Evolutionary conservation across 1,284 basidiomycete genomes (phyloP).

Genomic region (Peniophora sp.): DNA sequence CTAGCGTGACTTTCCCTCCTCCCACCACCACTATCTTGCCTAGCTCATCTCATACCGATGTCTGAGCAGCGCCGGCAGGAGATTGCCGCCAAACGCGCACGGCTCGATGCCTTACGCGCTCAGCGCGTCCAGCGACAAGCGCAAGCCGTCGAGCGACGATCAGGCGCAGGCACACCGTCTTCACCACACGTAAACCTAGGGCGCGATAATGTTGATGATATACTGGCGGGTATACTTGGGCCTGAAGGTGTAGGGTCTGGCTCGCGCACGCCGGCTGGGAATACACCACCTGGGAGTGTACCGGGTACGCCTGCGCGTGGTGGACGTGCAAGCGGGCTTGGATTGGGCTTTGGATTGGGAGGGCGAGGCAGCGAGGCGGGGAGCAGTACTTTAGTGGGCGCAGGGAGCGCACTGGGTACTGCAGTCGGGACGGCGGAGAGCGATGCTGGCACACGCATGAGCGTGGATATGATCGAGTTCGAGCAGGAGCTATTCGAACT

Average conservation of each 20-base stretch:
- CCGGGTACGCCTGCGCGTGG: constrained; percentile 63
- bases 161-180: background rate
- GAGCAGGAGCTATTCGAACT: constrained; percentile 86
- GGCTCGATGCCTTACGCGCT: constrained; percentile 78
- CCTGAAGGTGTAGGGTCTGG: constrained; percentile 4
- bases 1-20: background rate
- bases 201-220: constrained; percentile 9
- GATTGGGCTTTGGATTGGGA: constrained; percentile 21
- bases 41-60: constrained; percentile 14
- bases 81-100: constrained; percentile 87
- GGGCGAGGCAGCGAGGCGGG: too few relatives aligned
- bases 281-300: constrained; percentile 37
- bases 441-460: too few relatives aligned
- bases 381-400: background rate
- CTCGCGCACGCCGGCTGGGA: constrained; percentile 14
- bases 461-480: constrained; percentile 67
- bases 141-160: constrained; percentile 45
- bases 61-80: constrained; percentile 58
- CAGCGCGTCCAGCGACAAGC: constrained; percentile 64
- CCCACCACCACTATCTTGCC: background rate
- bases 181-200: background rate
- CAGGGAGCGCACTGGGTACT: background rate
- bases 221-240: constrained; percentile 10
- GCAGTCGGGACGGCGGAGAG: background rate
- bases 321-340: constrained; percentile 32